Percentiles rank a stretch among this genome's conserved stretches.
Evolutionary conservation across 1,284 basidiomycete genomes (phyloP).

Genomic region (Cutaneotrichosporon spelunceum): DNA sequence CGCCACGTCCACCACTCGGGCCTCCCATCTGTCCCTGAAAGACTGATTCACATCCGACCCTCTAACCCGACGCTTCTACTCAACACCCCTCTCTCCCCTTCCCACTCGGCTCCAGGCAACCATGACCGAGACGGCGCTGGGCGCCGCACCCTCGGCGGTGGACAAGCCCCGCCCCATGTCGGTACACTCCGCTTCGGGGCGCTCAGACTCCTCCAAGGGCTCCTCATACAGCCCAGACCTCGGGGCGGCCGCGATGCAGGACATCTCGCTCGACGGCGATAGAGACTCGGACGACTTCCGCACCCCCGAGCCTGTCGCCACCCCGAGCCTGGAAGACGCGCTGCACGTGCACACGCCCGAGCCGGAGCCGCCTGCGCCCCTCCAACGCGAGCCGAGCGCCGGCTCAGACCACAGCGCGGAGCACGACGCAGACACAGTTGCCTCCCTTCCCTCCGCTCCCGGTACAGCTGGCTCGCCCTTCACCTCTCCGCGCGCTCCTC

Average conservation of each 20-base stretch:
- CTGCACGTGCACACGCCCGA: neutral
- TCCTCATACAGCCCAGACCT: neutral
- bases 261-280: conserved; percentile 1
- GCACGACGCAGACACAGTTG: neutral
- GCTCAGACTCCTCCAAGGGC: neutral
- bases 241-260: neutral
- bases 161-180: neutral
- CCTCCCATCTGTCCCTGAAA: neutral
- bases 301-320: neutral
- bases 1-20: conserved; percentile 1
- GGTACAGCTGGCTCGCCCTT: neutral
- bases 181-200: neutral
- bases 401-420: neutral
- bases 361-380: neutral
- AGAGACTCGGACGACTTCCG: neutral
- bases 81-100: neutral
- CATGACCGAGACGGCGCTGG: conserved; percentile 4
- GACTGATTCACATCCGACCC: conserved; percentile 3
- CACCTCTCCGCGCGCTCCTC: neutral
- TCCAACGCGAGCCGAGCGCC: neutral
- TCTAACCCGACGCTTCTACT: neutral
- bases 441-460: neutral
- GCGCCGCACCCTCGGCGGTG: neutral
- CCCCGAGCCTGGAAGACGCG: neutral
- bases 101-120: neutral